Evolutionary conservation across 768 basidiomycete species (phyloP).

Genomic region (Termitomyces heimii): DNA sequence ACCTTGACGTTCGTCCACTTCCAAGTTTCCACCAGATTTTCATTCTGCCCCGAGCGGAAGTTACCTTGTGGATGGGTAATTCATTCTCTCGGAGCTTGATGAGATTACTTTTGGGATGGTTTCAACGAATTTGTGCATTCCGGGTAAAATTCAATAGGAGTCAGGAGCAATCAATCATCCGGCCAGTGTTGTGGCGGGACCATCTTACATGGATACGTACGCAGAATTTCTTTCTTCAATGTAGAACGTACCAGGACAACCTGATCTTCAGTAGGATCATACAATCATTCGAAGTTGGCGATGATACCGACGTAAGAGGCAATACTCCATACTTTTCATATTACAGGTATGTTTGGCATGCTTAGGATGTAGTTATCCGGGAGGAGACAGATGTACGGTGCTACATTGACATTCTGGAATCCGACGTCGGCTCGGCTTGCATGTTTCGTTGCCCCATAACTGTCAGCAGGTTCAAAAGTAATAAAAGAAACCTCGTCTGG

Average conservation of each 20-base stretch:
- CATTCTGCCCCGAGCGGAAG: background rate
- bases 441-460: background rate
- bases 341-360: background rate
- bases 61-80: background rate
- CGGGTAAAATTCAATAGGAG: background rate
- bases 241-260: background rate
- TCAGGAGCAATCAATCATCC: background rate
- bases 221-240: background rate
- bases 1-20: background rate
- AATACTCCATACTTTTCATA: background rate
- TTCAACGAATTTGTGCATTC: background rate
- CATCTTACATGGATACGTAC: background rate
- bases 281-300: background rate
- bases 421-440: background rate
- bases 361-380: background rate
- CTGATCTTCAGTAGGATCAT: background rate
- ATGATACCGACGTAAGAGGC: background rate
- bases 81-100: background rate
- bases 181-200: background rate
- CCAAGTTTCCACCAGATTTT: background rate
- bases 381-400: background rate
- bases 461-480: background rate
- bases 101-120: background rate
- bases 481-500: background rate
- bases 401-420: background rate